Evolutionary conservation across 2,329 filamentous ascomycete species (phyloP), one percentile per base, ranked within the genome.

Genomic region (Diplodia scrobiculata): DNA sequence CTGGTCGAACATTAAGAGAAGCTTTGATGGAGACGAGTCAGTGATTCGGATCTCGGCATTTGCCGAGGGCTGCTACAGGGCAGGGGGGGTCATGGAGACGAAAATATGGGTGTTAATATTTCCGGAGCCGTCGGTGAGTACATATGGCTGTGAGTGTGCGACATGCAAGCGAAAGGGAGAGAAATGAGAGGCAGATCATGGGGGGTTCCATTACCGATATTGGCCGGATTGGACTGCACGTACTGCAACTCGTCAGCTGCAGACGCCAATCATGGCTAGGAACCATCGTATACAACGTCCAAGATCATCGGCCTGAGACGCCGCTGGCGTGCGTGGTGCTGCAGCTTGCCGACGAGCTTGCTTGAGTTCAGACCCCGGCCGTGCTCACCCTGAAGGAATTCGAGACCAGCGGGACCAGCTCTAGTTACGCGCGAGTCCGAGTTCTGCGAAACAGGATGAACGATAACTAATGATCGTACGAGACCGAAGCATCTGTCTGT

Each of bases 101-200:
- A n/a, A 25, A 17, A 34, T 25, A 29, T 53, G 45, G 41, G 9
- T 34, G 41, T 36, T 62, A 50, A 50, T 50, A 50, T 19, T 51
- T 7, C 27, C 11, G 45, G 13, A 38, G n/a, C 13, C 10, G 6
- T 29, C 34, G 21, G 29, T 36, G 21, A 59, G 29, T 14, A 25
- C 17, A 47, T 59, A 62, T 29, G 58, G 29, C 17, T 25, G 17
- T 10, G 55, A 34, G 38, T 10, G 55, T 48, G 38, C n/a, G 13
- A 36, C 41, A 36, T n/a, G 58, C 41, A 34, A 50, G 45, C 58
- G 58, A 50, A 62, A 47, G 36, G 52, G 36, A 36, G 19, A 36
- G 58, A 62, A 50, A 62, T 45, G 58, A 62, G 58, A 21, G 29
- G 58, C 29, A 62, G 58, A 62, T 62, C 58, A 29, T 50, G 14